Percentiles rank a stretch among this genome's conserved stretches.
Conservation (phyloP, 2,329 filamentous ascomycete genomes). For the Arthrobotrys musiformis region DNA sequence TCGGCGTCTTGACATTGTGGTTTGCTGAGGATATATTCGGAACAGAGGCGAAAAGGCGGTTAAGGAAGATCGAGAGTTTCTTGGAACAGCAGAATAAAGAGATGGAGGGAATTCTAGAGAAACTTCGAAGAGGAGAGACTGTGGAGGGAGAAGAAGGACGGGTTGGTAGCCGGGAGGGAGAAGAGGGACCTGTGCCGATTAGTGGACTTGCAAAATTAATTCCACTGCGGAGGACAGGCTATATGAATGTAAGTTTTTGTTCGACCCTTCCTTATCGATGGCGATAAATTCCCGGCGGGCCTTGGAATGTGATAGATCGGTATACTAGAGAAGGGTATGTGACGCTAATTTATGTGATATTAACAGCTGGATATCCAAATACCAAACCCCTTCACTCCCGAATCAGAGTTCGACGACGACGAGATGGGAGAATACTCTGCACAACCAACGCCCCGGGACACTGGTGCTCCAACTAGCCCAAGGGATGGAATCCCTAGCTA, state of each 20-base stretch:
- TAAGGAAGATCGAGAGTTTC: slow-evolving; percentile 79
- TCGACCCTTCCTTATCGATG: slow-evolving; percentile 16
- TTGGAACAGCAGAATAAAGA: slow-evolving; percentile 87
- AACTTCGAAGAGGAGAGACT: slow-evolving; percentile 35
- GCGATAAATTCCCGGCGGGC: background rate
- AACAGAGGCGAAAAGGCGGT: slow-evolving; percentile 76
- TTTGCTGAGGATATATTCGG: slow-evolving; percentile 91
- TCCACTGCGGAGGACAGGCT: slow-evolving; percentile 81
- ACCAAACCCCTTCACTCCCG: slow-evolving; percentile 70
- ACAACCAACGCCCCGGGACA: slow-evolving; percentile 34
- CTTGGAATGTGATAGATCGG: background rate
- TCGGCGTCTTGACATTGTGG: slow-evolving; percentile 89
- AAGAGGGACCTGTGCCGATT: slow-evolving; percentile 66
- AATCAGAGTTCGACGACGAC: slow-evolving; percentile 55
- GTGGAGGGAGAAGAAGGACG: slow-evolving; percentile 58
- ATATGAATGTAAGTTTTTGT: slow-evolving; percentile 75
- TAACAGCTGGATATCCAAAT: slow-evolving; percentile 82
- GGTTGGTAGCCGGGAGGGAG: slow-evolving; percentile 67
- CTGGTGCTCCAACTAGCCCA: slow-evolving; percentile 28
- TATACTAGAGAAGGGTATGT: background rate
- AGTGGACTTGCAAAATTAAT: slow-evolving; percentile 75
- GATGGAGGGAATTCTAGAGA: slow-evolving; percentile 69
- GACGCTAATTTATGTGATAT: slow-evolving; percentile 58
- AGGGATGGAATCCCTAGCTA: slow-evolving; percentile 32
- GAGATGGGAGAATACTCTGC: slow-evolving; percentile 41